Conservation (phyloP, 371 early-diverging fungal species). For the Mortierella sp. region DNA sequence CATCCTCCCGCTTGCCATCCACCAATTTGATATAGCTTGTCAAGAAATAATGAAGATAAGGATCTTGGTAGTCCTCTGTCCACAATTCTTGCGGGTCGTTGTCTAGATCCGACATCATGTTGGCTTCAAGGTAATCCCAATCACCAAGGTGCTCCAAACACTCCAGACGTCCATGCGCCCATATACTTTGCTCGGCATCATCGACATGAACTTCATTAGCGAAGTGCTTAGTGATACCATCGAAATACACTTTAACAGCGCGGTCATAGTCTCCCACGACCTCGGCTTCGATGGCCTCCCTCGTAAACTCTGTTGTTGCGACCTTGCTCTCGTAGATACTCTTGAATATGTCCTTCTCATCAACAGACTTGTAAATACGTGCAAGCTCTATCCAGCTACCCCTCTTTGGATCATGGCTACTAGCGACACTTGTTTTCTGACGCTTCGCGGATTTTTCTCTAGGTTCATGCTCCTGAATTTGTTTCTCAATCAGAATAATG, state of each 20-base stretch:
- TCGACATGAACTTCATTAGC: slow-evolving; percentile 54
- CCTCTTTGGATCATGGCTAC: slow-evolving; percentile 22
- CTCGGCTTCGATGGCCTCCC: slow-evolving; percentile 72
- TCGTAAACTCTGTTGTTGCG: slow-evolving; percentile 59
- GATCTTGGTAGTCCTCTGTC: slow-evolving; percentile 64
- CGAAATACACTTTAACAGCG: slow-evolving; percentile 64
- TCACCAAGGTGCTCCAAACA: slow-evolving; percentile 74
- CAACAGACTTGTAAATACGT: slow-evolving; percentile 69
- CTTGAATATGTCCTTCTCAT: slow-evolving; percentile 72
- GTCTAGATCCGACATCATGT: slow-evolving; percentile 61
- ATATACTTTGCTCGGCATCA: slow-evolving; percentile 62
- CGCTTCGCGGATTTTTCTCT: slow-evolving; percentile 48
- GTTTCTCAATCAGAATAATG: slow-evolving; percentile 66
- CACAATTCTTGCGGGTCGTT: slow-evolving; percentile 62
- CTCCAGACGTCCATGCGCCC: slow-evolving; percentile 69
- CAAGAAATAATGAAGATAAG: slow-evolving; percentile 68
- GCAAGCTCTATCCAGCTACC: slow-evolving; percentile 72
- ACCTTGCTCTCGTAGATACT: slow-evolving; percentile 68
- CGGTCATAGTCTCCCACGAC: slow-evolving; percentile 67
- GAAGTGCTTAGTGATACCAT: slow-evolving; percentile 55
- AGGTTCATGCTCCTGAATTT: slow-evolving; percentile 44
- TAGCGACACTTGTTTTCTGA: slow-evolving; percentile 27
- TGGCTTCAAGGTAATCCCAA: slow-evolving; percentile 70
- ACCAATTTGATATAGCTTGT: slow-evolving; percentile 66
- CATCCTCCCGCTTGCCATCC: slow-evolving; percentile 59